Evolutionary conservation across 345 rosid genomes (phyloP), one percentile per base, ranked within the genome.

Genomic region (Crucihimalaya himalaica): DNA sequence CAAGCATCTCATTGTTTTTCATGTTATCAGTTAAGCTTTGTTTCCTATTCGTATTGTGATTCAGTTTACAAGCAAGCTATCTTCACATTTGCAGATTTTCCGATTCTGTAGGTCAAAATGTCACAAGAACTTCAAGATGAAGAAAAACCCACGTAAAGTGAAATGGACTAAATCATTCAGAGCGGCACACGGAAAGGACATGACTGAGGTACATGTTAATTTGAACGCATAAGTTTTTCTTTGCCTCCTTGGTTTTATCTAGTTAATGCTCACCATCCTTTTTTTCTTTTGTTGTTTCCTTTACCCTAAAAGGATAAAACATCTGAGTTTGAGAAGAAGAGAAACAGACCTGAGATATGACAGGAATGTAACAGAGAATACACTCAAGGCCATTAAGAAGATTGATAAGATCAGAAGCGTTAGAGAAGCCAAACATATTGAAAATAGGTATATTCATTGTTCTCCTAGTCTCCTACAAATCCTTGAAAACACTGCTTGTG

Each of bases 291-390:
- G n/a, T 68, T 67, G 51, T 72, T 53, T 53, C 29, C 65, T 40
- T 52, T 52, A 15, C 66, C 0, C 50, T 34, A 23, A 55, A 86
- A 79, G 98, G 99, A 96, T 82, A 75, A 84, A 11, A 92, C 99
- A 18, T 92, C 90, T 65, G 99, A 92, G 80, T 88, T 96, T 78
- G 97, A 96, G 84, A 90, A 94, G 83, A 92, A 89, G 84, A 84
- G 98, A 47, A 96, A 96, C 79, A 86, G 95, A 83, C 97, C 98
- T 4, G 98, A 90, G 99, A 81, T 92, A 90, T 35, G 96, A 96
- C 77, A 86, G 99, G 75, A 96, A 82, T 79, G 67, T 89, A 25
- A 81, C 90, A 1, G 89, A 84, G 82, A 79, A 83, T 37, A 92
- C 96, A 8, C 73, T 90, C n/a, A 72, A 54, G 80, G 99, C 95